Evolutionary conservation across 2,329 filamentous ascomycete species (phyloP), one percentile per base, ranked within the genome.

Genomic region (Achaetomium macrosporum): DNA sequence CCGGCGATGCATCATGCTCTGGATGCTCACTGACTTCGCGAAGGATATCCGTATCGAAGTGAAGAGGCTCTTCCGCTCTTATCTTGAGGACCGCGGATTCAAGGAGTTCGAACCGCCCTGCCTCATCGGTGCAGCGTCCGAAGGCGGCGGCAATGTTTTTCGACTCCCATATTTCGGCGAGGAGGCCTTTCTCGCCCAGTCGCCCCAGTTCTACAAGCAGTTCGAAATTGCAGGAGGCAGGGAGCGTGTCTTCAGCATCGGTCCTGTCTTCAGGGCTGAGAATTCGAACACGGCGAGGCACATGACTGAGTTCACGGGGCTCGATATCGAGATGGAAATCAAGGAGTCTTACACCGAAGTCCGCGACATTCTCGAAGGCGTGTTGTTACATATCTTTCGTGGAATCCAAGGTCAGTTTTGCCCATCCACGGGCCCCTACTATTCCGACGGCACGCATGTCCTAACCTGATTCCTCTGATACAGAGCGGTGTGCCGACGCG

Each of bases 111-210:
- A 96, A 68, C 88, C 91, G 2, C 90, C 93, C 10, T 92, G 90
- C 69, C 77, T 99, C 41, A 88, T 95, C 51, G 91, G 86, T 46
- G 87, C 92, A 12, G 88, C 93, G 5, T 93, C 90, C 4, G 93
- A 99, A 73, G 92, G 93, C 64, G 93, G 93, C 60, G 84, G 84
- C 61, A 95, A 92, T 67, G 92, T 97, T 39, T 97, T 99, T 70
- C 79, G 85, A 62, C 76, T 97, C 62, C 84, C 85, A 40, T 97
- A 97, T 73, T 97, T 97, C 69, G 88, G 87, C 61, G 82, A 86
- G 65, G 82, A 86, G 60, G 92, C 90, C 1, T 93, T 76, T 67
- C 76, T 93, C 16, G 57, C 55, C 15, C 58, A 57, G 51, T 58
- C 82, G 6, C 89, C 88, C 6, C 88, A 93, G 66, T 87, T 93